Base-by-base conservation (phyloP, 306 rosid genomes). In the Rosa lucieae region DNA sequence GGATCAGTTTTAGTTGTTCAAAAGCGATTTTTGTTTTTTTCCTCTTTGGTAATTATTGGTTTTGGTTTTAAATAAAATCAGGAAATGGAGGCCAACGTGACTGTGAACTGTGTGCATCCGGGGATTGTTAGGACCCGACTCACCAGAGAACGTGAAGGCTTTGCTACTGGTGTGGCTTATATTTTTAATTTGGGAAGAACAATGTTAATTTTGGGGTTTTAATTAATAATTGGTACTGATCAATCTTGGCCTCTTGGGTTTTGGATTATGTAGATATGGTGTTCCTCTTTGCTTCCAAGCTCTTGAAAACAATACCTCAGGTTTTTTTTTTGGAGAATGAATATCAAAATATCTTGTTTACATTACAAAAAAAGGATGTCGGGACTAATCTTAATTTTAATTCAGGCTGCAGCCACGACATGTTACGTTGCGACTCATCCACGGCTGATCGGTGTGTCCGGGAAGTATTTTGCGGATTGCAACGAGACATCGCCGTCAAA, bases 331-430 rank as follows among this genome's bases (percentile, higher is more conserved):
- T 32, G 37, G 37, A 32, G 37, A 5, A 2, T 21, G 0, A 49
- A 0, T 59, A 32, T 72, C n/a, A 21, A 17, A 17, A 5, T 17
- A 29, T 3, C 6, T 35, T 49, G 53, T 58, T 63, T 63, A 1
- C 8, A 14, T 35, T 14, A 63, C 10, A 3, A 7, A 26, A 32
- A 63, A 63, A 12, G 40, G 17, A 15, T 5, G 20, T 5, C 4
- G 43, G 69, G 17, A 63, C 39, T 37, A 37, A 42, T 74, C 1
- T 32, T 77, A 3, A 72, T 61, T 18, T 18, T 49, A 26, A 48
- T 67, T n/a, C 12, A 93, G 99, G 99, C 97, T 53, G 97, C 98
- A 5, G 97, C 98, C 23, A 95, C 99, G 7, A 89, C 99, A n/a
- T 95, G 99, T 69, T 95, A 93, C 74, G 97, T 88, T 67, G 98